These are phyloP conservation scores for Coniosporium tulheliwenetii DNA, from an alignment of 2,329 filamentous ascomycete species.

Conservation along the genomic window DNA sequence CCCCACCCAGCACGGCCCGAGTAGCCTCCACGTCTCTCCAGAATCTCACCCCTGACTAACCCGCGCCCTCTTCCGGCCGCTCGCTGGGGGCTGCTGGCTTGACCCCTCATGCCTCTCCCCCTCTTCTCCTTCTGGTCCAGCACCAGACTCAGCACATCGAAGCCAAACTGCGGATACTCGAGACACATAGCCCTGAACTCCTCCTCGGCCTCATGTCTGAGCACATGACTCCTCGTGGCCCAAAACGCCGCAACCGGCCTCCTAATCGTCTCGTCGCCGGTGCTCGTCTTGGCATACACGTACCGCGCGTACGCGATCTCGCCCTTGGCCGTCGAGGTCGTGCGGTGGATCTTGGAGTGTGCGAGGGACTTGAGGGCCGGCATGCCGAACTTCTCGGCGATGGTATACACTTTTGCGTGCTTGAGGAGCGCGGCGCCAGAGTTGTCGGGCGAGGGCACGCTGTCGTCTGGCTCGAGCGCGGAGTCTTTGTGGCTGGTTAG, in stretches of 20 bases:
- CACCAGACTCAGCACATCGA: constrained; percentile 66
- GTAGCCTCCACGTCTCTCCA: background rate
- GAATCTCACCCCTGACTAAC: constrained; percentile 8
- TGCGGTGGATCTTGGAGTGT: constrained; percentile 81
- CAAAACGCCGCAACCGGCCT: constrained; percentile 82
- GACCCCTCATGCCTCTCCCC: constrained; percentile 17
- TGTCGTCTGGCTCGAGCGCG: constrained; percentile 52
- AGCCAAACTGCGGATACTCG: constrained; percentile 82
- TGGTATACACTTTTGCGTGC: constrained; percentile 78
- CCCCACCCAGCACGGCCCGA: too few species aligned
- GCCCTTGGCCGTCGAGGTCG: constrained; percentile 73
- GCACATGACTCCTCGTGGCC: constrained; percentile 64
- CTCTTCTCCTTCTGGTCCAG: constrained; percentile 34
- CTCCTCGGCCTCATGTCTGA: constrained; percentile 71
- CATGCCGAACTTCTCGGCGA: constrained; percentile 62
- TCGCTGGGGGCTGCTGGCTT: constrained; percentile 15
- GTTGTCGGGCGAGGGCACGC: constrained; percentile 52
- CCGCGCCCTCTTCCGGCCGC: constrained; percentile 21
- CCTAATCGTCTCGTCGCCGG: constrained; percentile 57
- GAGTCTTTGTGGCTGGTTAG: constrained; percentile 31
- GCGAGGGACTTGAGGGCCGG: constrained; percentile 57
- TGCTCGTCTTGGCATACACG: constrained; percentile 62
- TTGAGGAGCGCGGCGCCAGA: constrained; percentile 72
- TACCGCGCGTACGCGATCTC: constrained; percentile 88
- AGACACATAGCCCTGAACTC: constrained; percentile 77